Base-by-base conservation (phyloP, 1,139 yeast genomes). In the Taphrina confusa region DNA sequence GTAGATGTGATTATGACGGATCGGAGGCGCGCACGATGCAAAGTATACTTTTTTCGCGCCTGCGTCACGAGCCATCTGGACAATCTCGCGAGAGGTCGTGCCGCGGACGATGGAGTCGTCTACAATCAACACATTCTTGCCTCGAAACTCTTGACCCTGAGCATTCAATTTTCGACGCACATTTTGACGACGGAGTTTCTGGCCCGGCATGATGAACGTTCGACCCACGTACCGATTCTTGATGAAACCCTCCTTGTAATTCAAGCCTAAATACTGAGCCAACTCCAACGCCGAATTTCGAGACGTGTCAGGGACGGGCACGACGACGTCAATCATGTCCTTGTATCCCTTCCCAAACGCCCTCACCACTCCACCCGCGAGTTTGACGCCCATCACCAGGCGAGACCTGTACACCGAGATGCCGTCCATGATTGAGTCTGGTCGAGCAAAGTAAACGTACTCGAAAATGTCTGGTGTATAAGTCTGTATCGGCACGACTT, bases 71-170 rank as follows among this genome's bases (percentile, higher is more conserved):
- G 98, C 98, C 98, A 92, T 92, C 68, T 84, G 87, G 30, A 94
- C 95, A 68, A 92, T 92, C 75, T 92, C 98, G 73, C 83, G 87
- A 4, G 97, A 90, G 1, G 98, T 92, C 33, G 98, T 92, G 65
- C 98, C 98, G 73, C 98, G 83, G 20, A 92, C 98, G 68, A 92
- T 91, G 31, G 97, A 90, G 73, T 92, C 98, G 74, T 92, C 98
- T 50, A 92, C 97, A 63, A 92, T 80, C 66, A 92, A 77, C n/a
- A 92, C 98, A 65, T 83, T 85, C 69, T 89, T 82, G 65, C 82
- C 94, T 66, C 81, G 79, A 72, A 92, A 92, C 75, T 94, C 99
- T 60, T 88, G 82, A 64, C 84, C 90, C 97, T 92, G 92, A 4
- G 98, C 97, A 73, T 92, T 92, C 70, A 92, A 80, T 75, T 92